These are phyloP conservation scores for Fraxinus pennsylvanica DNA, from an alignment of 257 asterid species.

Conservation along the genomic window DNA sequence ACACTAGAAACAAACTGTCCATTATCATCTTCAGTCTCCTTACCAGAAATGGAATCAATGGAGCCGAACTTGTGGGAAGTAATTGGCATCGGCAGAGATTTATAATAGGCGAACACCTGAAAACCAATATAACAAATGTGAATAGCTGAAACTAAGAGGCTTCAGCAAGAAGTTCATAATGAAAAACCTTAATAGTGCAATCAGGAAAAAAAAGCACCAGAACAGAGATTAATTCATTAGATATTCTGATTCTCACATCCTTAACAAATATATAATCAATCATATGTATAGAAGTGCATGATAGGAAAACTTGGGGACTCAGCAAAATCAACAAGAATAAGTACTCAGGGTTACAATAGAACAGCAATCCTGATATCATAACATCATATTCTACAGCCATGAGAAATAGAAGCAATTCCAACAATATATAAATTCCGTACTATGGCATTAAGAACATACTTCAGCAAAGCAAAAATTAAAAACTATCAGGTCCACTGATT, in stretches of 20 bases:
- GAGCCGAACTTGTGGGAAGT: conserved; percentile 82
- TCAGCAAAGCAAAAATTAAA: conserved; percentile 4
- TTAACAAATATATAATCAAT: no score
- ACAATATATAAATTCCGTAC: neutral
- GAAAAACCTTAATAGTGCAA: neutral
- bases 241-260: neutral
- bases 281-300: no score
- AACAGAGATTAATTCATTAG: neutral
- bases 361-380: neutral
- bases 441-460: neutral
- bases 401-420: neutral
- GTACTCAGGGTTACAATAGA: neutral
- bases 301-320: neutral
- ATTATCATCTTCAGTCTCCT: conserved; percentile 70
- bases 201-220: neutral
- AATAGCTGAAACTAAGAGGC: neutral
- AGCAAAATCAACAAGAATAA: conserved; percentile 10
- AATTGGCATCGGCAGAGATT: conserved; percentile 83
- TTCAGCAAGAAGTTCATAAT: neutral
- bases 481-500: neutral
- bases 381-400: neutral
- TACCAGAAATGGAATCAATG: conserved; percentile 75
- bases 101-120: conserved; percentile 75
- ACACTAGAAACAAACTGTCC: conserved; percentile 93
- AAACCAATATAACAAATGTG: neutral